phyloP scores from a whole-genome alignment of 805 yeast species.

The Yarrowia alimentaria region DNA sequence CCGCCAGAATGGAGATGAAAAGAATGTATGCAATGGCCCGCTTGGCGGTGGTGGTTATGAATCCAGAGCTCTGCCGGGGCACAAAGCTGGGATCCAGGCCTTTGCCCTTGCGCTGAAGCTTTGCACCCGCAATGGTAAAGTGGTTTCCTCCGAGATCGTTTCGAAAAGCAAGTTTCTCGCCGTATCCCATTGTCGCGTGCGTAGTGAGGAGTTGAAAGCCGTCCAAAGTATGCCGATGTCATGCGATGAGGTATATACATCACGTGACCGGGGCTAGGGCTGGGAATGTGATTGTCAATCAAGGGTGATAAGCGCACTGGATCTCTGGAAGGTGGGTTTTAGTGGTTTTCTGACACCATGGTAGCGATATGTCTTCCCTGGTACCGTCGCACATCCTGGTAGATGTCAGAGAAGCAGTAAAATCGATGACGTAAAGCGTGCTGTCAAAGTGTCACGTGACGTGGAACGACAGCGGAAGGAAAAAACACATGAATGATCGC shows the following conservation, averaged over 20 bases:
- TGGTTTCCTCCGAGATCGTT: constrained; percentile 26
- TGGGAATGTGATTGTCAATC: constrained; percentile 23
- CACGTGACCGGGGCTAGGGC: constrained; percentile 13
- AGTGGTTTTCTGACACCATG: too few species aligned
- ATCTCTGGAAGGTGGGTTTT: too few species aligned
- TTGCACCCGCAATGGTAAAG: constrained; percentile 2
- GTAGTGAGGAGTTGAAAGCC: background rate
- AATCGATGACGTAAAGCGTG: too few species aligned
- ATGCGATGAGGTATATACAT: constrained; percentile 25
- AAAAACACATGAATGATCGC: too few species aligned
- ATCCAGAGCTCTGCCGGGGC: constrained; percentile 21
- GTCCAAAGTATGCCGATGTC: constrained; percentile 3
- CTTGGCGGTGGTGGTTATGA: constrained; percentile 23
- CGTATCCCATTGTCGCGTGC: constrained; percentile 14
- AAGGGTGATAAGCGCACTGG: too few species aligned
- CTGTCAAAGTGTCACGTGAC: too few species aligned
- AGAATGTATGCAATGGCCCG: constrained; percentile 25
- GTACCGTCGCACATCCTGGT: too few species aligned
- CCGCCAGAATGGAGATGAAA: constrained; percentile 6
- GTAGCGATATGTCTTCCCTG: too few species aligned
- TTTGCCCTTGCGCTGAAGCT: background rate
- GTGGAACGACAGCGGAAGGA: too few species aligned
- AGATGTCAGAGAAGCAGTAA: too few species aligned
- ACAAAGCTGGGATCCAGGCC: constrained; percentile 21
- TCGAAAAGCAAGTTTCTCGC: constrained; percentile 26